phyloP scores from a whole-genome alignment of 129 eudicot genomes.

The Silybum marianum region DNA sequence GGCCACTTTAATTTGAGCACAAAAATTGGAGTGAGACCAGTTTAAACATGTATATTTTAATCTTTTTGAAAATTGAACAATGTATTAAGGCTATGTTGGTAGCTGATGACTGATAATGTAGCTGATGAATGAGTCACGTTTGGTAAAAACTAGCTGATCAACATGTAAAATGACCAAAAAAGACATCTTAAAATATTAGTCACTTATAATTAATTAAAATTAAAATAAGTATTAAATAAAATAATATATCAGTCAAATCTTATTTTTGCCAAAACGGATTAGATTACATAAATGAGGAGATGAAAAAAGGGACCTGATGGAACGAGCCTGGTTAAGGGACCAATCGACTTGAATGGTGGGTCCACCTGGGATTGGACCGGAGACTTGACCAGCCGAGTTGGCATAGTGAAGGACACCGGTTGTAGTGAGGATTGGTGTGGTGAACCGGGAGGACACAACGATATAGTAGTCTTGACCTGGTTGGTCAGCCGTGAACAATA shows the following conservation, averaged over 20 bases:
- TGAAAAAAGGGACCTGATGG: constrained; percentile 50
- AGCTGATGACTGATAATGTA: too few species aligned
- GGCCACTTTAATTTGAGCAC: background rate
- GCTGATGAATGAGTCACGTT: too few species aligned
- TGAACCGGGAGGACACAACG: constrained; percentile 84
- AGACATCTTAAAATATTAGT: too few species aligned
- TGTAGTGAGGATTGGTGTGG: constrained; percentile 63
- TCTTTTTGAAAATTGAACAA: too few species aligned
- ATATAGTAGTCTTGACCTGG: constrained; percentile 70
- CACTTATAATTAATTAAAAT: too few species aligned
- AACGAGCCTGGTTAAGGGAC: constrained; percentile 95
- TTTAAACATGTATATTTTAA: background rate
- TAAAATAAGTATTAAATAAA: too few species aligned
- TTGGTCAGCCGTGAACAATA: constrained; percentile 79
- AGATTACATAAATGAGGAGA: constrained; percentile 10
- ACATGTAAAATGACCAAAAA: too few species aligned
- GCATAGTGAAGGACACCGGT: constrained; percentile 76
- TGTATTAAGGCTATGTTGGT: too few species aligned
- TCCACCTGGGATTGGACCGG: constrained; percentile 88
- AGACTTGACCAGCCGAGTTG: constrained; percentile 55
- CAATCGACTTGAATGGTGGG: constrained; percentile 91
- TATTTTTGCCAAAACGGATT: constrained; percentile 17
- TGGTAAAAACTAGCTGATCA: too few species aligned
- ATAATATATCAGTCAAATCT: too few species aligned
- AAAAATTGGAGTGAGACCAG: background rate